These are phyloP conservation scores for Strigomonas galati DNA, from an alignment of 208 protist genomes.

Conservation along the genomic window DNA sequence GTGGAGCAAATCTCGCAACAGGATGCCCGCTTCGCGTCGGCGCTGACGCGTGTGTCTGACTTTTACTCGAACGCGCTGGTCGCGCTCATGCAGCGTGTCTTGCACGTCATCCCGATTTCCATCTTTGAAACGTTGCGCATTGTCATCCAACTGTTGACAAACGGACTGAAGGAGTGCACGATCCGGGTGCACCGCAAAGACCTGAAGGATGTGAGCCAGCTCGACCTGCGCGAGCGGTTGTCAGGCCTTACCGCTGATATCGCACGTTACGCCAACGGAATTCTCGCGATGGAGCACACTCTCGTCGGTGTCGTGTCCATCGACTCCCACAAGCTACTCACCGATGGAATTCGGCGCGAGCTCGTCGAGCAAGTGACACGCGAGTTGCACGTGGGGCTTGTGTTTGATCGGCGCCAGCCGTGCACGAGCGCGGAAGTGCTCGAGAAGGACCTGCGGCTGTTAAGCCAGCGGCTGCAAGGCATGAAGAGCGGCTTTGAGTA, in stretches of 20 bases:
- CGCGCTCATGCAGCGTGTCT: constrained; percentile 89
- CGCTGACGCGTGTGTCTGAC: constrained; percentile 87
- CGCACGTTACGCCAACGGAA: constrained; percentile 94
- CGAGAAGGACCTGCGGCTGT: constrained; percentile 73
- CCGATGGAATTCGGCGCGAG: constrained; percentile 97
- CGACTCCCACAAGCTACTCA: constrained; percentile 95
- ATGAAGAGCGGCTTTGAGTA: constrained; percentile 95
- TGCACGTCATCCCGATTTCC: constrained; percentile 95
- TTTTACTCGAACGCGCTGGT: constrained; percentile 94
- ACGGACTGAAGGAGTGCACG: constrained; percentile 69
- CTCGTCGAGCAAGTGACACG: constrained; percentile 80
- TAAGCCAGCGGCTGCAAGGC: constrained; percentile 82
- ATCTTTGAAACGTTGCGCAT: constrained; percentile 95
- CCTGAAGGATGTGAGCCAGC: constrained; percentile 87
- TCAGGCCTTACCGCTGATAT: constrained; percentile 88
- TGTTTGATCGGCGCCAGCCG: constrained; percentile 48
- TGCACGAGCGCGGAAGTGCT: constrained; percentile 30
- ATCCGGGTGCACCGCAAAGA: constrained; percentile 60
- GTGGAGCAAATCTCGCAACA: constrained; percentile 83
- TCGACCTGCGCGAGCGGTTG: constrained; percentile 86
- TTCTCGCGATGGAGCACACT: constrained; percentile 97
- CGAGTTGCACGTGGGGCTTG: constrained; percentile 66
- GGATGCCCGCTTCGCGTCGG: constrained; percentile 53
- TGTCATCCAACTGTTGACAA: constrained; percentile 93
- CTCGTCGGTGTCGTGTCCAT: constrained; percentile 96